Conservation (phyloP, 2,329 filamentous ascomycete genomes). For the Tolypocladium paradoxum region DNA sequence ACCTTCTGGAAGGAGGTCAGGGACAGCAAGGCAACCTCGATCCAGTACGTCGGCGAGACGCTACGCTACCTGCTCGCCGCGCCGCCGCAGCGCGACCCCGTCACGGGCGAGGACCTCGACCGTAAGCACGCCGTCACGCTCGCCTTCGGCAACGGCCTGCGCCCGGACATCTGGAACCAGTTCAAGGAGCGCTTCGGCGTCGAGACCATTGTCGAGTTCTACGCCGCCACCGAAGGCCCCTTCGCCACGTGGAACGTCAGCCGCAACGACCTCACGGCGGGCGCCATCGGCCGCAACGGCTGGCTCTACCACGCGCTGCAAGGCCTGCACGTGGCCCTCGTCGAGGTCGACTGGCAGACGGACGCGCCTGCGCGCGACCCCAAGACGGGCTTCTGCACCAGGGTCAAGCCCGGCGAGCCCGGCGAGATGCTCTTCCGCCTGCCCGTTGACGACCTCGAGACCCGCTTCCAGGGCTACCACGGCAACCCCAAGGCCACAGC, state of each 20-base stretch:
- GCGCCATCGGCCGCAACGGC: constrained; percentile 68
- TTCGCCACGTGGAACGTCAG: constrained; percentile 62
- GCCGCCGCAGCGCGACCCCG: constrained; percentile 48
- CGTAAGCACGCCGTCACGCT: constrained; percentile 60
- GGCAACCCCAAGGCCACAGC: constrained; percentile 60
- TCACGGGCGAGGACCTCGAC: constrained; percentile 59
- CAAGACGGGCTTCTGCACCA: constrained; percentile 56
- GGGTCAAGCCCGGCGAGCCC: constrained; percentile 46
- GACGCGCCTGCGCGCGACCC: constrained; percentile 59
- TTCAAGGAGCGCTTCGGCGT: constrained; percentile 78
- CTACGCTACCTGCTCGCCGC: constrained; percentile 70
- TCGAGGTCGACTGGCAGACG: constrained; percentile 60
- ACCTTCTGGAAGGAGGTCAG: constrained; percentile 70
- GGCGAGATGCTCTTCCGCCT: constrained; percentile 70
- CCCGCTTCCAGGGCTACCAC: constrained; percentile 73
- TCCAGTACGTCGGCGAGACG: constrained; percentile 85
- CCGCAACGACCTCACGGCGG: constrained; percentile 61
- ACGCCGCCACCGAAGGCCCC: constrained; percentile 65
- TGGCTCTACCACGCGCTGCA: constrained; percentile 46
- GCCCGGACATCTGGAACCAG: constrained; percentile 74
- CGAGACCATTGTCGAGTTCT: constrained; percentile 66
- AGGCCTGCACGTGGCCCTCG: constrained; percentile 41
- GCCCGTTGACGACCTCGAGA: constrained; percentile 50
- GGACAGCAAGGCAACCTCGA: constrained; percentile 58
- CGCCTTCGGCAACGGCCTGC: constrained; percentile 75